Percentiles rank a stretch among this genome's conserved stretches.
These are phyloP conservation scores for Talaromyces verruculosus DNA, from an alignment of 2,329 filamentous ascomycete genomes.

Conservation along the genomic window DNA sequence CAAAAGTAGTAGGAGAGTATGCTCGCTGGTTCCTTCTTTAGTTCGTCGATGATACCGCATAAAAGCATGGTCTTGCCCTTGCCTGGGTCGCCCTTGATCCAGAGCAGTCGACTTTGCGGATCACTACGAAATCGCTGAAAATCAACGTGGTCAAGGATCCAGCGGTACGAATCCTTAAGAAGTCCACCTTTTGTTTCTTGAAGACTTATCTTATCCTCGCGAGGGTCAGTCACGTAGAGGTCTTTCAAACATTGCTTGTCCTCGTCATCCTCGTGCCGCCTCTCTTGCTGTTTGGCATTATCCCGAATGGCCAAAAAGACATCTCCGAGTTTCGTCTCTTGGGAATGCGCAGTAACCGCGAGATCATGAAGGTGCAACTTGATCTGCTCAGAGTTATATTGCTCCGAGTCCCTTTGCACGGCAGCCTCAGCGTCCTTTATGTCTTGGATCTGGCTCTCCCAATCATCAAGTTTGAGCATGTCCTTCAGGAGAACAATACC, in stretches of 20 bases:
- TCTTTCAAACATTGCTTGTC: not conserved
- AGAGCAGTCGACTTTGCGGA: not conserved
- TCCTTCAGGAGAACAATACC: slow-evolving; percentile 8
- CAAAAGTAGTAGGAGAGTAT: no score
- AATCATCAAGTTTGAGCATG: slow-evolving; percentile 7
- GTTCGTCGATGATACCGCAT: no score
- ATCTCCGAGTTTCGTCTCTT: not conserved
- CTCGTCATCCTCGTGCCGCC: not conserved
- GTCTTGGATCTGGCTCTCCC: not conserved
- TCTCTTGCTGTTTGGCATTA: not conserved
- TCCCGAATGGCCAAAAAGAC: not conserved
- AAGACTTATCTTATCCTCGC: not conserved
- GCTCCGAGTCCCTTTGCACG: not conserved
- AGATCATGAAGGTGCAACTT: not conserved
- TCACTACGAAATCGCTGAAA: not conserved
- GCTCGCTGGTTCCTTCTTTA: no score
- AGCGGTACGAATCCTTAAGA: not conserved
- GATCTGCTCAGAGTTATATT: not conserved
- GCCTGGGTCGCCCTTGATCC: no score
- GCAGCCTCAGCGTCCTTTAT: slow-evolving; percentile 8
- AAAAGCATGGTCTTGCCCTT: no score
- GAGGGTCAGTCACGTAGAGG: slow-evolving; percentile 13
- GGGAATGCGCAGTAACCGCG: not conserved
- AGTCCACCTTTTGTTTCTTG: not conserved
- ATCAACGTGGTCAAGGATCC: not conserved